These are phyloP conservation scores for Aspergillus saccharolyticus DNA, from an alignment of 495 filamentous ascomycete species.

Conservation along the genomic window DNA sequence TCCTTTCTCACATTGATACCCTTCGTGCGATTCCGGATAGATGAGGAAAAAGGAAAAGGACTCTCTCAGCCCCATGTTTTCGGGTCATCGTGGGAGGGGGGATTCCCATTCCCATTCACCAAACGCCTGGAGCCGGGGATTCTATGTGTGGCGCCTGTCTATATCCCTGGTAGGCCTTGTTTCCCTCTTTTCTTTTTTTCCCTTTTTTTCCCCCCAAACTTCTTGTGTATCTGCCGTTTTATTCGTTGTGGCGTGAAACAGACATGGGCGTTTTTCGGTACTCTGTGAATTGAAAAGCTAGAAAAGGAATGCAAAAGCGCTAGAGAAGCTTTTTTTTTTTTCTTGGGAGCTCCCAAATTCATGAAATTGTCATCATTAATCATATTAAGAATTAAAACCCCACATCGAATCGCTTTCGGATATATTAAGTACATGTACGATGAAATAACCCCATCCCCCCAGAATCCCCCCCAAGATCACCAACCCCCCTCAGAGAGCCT, in stretches of 20 bases:
- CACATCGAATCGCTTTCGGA: constrained; percentile 6
- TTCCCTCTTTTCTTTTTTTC: constrained; percentile 5
- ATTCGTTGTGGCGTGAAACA: constrained; percentile 9
- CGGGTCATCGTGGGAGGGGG: no score
- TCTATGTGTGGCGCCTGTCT: no score
- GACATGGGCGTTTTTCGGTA: constrained; percentile 9
- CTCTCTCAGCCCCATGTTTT: no score
- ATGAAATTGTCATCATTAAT: constrained; percentile 28
- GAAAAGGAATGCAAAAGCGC: constrained; percentile 4
- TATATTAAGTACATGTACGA: constrained; percentile 16
- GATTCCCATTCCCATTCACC: no score
- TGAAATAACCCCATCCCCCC: background rate
- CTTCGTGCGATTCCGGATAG: no score
- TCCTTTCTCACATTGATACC: no score
- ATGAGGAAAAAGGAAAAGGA: no score
- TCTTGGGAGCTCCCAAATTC: constrained; percentile 3
- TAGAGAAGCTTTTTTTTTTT: background rate
- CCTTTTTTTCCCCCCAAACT: background rate
- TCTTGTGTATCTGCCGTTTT: background rate
- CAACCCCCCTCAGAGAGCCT: constrained; percentile 27
- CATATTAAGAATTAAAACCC: constrained; percentile 19
- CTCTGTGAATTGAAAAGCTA: constrained; percentile 5
- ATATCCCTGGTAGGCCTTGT: no score
- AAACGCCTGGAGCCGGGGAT: no score
- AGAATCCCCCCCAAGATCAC: background rate